Evolutionary conservation across 768 basidiomycete species (phyloP).

Genomic region (Russula foetens): DNA sequence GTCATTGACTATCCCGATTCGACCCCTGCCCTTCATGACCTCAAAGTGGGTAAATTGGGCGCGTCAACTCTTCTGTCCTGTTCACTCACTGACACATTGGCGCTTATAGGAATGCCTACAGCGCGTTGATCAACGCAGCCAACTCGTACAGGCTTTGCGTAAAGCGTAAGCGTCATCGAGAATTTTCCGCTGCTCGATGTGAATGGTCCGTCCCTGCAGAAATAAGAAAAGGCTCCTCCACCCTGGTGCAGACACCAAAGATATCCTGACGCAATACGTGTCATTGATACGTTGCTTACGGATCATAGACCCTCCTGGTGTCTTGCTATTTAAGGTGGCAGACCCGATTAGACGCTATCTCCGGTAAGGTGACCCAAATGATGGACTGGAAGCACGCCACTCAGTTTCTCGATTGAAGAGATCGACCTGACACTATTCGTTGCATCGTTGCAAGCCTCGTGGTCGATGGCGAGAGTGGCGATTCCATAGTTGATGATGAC

Average conservation of each 20-base stretch:
- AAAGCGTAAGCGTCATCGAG: constrained; percentile 50
- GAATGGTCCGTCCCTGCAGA: constrained; percentile 31
- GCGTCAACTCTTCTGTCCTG: background rate
- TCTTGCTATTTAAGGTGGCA: constrained; percentile 87
- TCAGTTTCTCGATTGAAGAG: constrained; percentile 29
- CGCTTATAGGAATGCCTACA: constrained; percentile 59
- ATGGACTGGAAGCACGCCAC: background rate
- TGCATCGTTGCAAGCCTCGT: constrained; percentile 90
- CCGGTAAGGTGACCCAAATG: constrained; percentile 37
- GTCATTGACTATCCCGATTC: constrained; percentile 94
- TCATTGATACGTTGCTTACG: constrained; percentile 86
- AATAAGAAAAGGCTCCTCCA: constrained; percentile 85
- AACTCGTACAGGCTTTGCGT: constrained; percentile 69
- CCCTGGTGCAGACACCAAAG: constrained; percentile 91
- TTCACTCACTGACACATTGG: background rate
- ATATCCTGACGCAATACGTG: constrained; percentile 86
- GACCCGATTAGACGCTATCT: constrained; percentile 89
- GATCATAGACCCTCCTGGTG: constrained; percentile 87
- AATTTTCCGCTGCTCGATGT: constrained; percentile 2
- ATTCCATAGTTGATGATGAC: constrained; percentile 77
- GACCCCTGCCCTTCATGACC: constrained; percentile 72
- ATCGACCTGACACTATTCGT: constrained; percentile 87
- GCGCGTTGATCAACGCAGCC: constrained; percentile 70
- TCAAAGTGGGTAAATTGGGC: constrained; percentile 48
- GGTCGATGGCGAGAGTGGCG: constrained; percentile 73